Base-by-base conservation (phyloP, 192 early-diverging fungal genomes). In the Funneliformis geosporum region DNA sequence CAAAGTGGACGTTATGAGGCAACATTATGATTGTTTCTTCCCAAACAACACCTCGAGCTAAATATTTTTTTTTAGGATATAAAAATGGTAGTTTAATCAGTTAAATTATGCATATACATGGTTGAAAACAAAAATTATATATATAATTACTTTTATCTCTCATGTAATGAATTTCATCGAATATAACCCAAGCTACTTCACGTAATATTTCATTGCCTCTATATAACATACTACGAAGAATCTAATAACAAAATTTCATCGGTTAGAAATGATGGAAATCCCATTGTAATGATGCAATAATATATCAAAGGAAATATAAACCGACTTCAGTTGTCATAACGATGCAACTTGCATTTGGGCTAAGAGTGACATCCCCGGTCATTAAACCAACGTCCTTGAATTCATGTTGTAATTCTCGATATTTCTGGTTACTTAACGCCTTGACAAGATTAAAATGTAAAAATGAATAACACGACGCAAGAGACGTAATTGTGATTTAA, bases 131-230 rank as follows among this genome's bases (percentile, higher is more conserved):
- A 40, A n/a, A 27, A 9, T 8, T 9, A 14, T 64, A 67, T 78
- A 40, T 59, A 6, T 14, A 83, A 67, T 71, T 87, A 90, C 90
- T 86, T 80, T 92, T 92, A 84, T 98, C 96, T 69, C 96, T 85
- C 98, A 99, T 98, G 83, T 99, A 99, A 85, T 98, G 98, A 72
- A 99, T 95, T 88, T 99, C 98, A 81, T 99, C 98, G 85, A 96
- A 99, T 42, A 99, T 89, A 42, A 99, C 95, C 96, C 96, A 99
- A 2, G 96, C 92, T 2, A 99, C 95, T 85, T 99, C 98, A 65
- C 97, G 90, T 90, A 98, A 94, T 64, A 99, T 88, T 80, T 98
- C 96, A 25, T 93, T 95, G 18, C 98, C 98, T 61, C 96, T 91
- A 85, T 99, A 99, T 28, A 99, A 88, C 98, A 99, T 99, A 60